These are phyloP conservation scores for Botrytis porri DNA, from an alignment of 2,329 filamentous ascomycete species.

Conservation along the genomic window DNA sequence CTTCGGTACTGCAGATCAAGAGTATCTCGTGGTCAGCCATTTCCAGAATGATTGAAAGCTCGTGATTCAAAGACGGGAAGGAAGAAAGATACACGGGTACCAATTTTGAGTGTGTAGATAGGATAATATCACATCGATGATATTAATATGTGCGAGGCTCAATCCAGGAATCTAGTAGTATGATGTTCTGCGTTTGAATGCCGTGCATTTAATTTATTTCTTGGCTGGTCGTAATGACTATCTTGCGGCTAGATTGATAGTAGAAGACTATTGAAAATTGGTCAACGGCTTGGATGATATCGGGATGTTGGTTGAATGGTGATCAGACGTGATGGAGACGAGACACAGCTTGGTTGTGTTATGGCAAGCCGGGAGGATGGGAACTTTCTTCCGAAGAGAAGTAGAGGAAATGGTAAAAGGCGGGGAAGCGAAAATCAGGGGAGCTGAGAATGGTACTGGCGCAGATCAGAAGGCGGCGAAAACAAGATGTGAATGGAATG, in stretches of 20 bases:
- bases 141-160: constrained; percentile 5
- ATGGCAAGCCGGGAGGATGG: neutral
- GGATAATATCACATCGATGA: constrained; percentile 3
- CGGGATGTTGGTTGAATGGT: neutral
- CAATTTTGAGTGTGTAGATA: neutral
- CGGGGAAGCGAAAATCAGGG: constrained; percentile 12
- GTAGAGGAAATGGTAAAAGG: neutral
- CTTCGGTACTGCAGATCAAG: neutral
- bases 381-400: neutral
- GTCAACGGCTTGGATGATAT: constrained; percentile 1
- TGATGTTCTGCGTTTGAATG: constrained; percentile 8
- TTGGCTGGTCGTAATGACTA: neutral
- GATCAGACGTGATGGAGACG: neutral
- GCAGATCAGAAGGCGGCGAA: constrained; percentile 5
- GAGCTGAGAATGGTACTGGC: neutral
- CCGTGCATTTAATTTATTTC: constrained; percentile 13
- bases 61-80: constrained; percentile 12
- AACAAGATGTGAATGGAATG: neutral
- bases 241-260: neutral
- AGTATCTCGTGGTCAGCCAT: neutral
- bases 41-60: neutral
- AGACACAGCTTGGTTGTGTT: neutral
- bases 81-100: neutral
- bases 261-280: neutral
- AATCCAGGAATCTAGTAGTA: constrained; percentile 14